Conservation (phyloP, 192 early-diverging fungal species). For the Oehlia diaphana region DNA sequence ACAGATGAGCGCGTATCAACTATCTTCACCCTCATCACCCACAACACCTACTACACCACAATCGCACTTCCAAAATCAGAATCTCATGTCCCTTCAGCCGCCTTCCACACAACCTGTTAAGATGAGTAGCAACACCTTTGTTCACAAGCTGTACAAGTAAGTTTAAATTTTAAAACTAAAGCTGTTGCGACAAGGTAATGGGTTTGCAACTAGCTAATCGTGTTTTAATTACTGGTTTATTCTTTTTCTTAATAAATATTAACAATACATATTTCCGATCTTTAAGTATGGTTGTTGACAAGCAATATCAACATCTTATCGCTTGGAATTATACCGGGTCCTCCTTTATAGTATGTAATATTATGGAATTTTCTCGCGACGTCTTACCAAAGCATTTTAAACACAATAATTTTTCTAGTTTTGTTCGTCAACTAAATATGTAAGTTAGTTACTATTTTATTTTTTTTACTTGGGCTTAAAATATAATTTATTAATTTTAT, state of each 20-base stretch:
- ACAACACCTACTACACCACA: conserved; percentile 41
- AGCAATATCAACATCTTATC: conserved; percentile 83
- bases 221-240: not conserved
- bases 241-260: not conserved
- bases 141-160: conserved; percentile 61
- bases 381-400: conserved; percentile 92
- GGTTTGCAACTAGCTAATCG: not conserved
- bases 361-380: conserved; percentile 86
- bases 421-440: conserved; percentile 88
- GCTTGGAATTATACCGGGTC: conserved; percentile 87
- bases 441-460: conserved; percentile 35
- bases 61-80: conserved; percentile 35
- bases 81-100: conserved; percentile 44
- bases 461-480: not conserved
- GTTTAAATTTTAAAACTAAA: conserved; percentile 1
- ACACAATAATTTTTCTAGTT: conserved; percentile 90
- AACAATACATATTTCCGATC: not conserved
- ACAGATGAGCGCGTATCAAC: conserved; percentile 7
- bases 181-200: not conserved
- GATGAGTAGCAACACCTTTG: conserved; percentile 56
- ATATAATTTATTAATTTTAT: not conserved
- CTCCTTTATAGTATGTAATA: conserved; percentile 89
- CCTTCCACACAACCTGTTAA: conserved; percentile 43
- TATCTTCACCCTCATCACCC: conserved; percentile 32
- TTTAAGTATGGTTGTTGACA: conserved; percentile 80